Conservation (phyloP, 495 filamentous ascomycete genomes). For the Hypoxylon trugodes region DNA sequence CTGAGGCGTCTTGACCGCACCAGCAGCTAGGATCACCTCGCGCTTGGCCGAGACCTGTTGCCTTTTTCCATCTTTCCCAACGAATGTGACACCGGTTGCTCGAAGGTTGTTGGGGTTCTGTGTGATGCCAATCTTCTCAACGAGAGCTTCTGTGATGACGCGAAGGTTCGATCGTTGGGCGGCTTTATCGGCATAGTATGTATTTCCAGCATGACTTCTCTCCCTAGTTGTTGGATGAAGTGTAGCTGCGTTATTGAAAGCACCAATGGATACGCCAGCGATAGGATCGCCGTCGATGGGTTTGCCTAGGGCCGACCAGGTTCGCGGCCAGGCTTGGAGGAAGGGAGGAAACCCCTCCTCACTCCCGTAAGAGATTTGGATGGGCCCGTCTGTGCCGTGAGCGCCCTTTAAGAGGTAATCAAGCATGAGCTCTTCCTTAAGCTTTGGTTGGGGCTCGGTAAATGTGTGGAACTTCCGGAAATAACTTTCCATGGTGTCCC, state of each 20-base stretch:
- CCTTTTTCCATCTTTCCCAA: neutral
- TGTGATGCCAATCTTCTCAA: slow-evolving; percentile 2
- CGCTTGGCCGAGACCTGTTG: neutral
- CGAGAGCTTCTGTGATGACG: slow-evolving; percentile 9
- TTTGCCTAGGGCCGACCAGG: slow-evolving; percentile 1
- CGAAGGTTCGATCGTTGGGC: slow-evolving; percentile 7
- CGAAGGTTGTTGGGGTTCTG: neutral
- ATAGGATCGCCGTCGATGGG: slow-evolving; percentile 12
- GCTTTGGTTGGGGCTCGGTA: slow-evolving; percentile 12
- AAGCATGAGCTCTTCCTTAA: slow-evolving; percentile 5
- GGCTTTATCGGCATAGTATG: neutral
- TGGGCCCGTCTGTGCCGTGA: slow-evolving; percentile 2
- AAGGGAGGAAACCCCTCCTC: slow-evolving; percentile 10
- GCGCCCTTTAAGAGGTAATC: slow-evolving; percentile 2
- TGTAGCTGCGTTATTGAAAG: slow-evolving; percentile 12
- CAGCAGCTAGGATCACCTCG: slow-evolving; percentile 63
- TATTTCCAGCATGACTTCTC: slow-evolving; percentile 10
- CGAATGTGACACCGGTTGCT: slow-evolving; percentile 1
- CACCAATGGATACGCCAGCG: slow-evolving; percentile 7
- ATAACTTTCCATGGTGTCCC: slow-evolving; percentile 27
- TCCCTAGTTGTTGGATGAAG: slow-evolving; percentile 12
- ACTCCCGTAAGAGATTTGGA: slow-evolving; percentile 1
- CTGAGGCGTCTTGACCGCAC: slow-evolving; percentile 62
- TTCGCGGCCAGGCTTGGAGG: neutral
- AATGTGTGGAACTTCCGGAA: slow-evolving; percentile 37